Evolutionary conservation across 441 rosid genomes (phyloP).

Genomic region (Daphne laureola): DNA sequence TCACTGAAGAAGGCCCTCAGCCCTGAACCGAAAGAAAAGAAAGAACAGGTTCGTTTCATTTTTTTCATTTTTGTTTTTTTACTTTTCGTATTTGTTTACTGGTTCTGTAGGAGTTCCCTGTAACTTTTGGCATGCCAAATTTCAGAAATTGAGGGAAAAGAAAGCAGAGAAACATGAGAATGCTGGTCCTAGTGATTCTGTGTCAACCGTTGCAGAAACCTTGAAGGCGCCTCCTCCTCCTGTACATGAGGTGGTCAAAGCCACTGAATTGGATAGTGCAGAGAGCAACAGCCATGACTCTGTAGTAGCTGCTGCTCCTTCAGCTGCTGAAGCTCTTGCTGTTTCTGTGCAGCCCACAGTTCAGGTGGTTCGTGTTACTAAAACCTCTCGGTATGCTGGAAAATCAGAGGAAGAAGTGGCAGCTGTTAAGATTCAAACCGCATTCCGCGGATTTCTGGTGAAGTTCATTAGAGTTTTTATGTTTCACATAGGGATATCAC

Average conservation of each 20-base stretch:
- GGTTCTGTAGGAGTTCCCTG: not conserved
- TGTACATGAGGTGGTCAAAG: constrained; percentile 39
- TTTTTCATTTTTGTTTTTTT: not conserved
- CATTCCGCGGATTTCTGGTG: constrained; percentile 81
- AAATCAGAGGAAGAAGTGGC: constrained; percentile 70
- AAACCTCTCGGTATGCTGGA: constrained; percentile 38
- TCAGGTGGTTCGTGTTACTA: constrained; percentile 33
- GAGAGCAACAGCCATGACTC: constrained; percentile 22
- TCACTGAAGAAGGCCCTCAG: constrained; percentile 76
- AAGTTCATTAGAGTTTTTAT: not conserved
- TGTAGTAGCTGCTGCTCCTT: constrained; percentile 29
- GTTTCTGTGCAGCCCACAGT: constrained; percentile 30
- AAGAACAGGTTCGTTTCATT: constrained; percentile 33
- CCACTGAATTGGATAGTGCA: constrained; percentile 41
- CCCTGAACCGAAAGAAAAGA: constrained; percentile 67
- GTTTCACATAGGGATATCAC: not conserved
- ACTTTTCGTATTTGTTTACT: not conserved
- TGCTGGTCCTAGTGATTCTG: constrained; percentile 20
- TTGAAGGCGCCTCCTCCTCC: constrained; percentile 28
- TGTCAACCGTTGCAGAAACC: constrained; percentile 28
- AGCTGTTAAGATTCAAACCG: constrained; percentile 78
- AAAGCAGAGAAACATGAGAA: constrained; percentile 41
- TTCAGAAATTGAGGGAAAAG: constrained; percentile 60
- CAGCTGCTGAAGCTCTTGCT: constrained; percentile 17
- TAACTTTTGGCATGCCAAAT: constrained; percentile 4